These are phyloP conservation scores for Fraxinus albicans DNA, from an alignment of 305 asterid species.

Conservation along the genomic window DNA sequence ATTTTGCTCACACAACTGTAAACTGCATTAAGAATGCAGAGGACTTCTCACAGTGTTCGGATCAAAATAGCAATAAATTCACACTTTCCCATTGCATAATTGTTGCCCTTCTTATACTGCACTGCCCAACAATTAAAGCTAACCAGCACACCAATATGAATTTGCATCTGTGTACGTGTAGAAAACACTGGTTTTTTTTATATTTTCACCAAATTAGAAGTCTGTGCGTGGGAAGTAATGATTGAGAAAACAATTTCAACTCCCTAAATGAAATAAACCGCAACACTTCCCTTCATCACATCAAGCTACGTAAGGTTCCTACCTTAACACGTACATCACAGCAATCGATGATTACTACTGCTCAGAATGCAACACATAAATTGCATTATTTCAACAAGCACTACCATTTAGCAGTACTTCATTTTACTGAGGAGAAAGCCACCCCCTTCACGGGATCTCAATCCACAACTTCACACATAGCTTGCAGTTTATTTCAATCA, in stretches of 20 bases:
- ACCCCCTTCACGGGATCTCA: not conserved
- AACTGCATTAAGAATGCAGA: constrained; percentile 14
- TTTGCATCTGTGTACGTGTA: not conserved
- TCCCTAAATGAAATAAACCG: not conserved
- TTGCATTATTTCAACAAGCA: not conserved
- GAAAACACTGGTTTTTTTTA: not conserved
- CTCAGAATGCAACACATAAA: not conserved
- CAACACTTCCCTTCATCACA: not conserved
- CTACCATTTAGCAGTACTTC: not conserved
- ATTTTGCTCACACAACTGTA: constrained; percentile 4
- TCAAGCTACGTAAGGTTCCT: not conserved
- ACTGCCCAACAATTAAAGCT: not conserved
- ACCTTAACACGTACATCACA: not conserved
- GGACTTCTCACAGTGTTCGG: not conserved
- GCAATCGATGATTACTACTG: not conserved
- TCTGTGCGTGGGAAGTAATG: not conserved
- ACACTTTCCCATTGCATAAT: not conserved
- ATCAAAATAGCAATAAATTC: not conserved
- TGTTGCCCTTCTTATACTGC: not conserved
- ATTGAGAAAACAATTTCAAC: not conserved
- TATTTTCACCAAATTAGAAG: not conserved
- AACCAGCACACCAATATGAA: not conserved
- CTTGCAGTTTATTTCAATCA: not conserved
- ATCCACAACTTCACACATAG: not conserved
- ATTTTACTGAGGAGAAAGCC: not conserved